Evolutionary conservation across 306 rosid genomes (phyloP).

Genomic region (Hylodesmum podocarpum): DNA sequence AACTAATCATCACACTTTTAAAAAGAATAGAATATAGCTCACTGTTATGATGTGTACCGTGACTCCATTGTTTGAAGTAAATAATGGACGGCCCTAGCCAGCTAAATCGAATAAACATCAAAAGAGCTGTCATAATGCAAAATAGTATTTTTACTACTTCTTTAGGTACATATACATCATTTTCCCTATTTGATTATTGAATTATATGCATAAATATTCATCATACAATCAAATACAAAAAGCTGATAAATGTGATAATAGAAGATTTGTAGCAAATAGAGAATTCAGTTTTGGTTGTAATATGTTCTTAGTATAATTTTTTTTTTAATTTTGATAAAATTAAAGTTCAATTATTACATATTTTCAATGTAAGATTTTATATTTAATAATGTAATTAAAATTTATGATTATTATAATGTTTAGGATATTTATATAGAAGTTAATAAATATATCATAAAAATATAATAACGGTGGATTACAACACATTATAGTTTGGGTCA

Average conservation of each 20-base stretch:
- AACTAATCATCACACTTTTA: background rate
- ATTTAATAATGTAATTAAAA: too few relatives aligned
- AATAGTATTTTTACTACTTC: background rate
- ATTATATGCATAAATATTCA: background rate
- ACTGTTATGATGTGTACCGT: background rate
- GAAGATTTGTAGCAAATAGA: background rate
- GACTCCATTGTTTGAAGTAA: constrained; percentile 16
- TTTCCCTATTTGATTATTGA: background rate
- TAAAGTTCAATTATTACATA: too few relatives aligned
- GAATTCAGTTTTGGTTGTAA: background rate
- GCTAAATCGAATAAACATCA: constrained; percentile 7
- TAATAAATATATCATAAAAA: too few relatives aligned
- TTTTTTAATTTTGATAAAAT: too few relatives aligned
- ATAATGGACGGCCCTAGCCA: constrained; percentile 23
- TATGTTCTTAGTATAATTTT: background rate
- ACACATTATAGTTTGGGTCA: too few relatives aligned
- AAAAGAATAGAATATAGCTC: constrained; percentile 16
- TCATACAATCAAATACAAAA: background rate
- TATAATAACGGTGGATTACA: too few relatives aligned
- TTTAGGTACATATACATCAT: background rate
- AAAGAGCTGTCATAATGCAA: background rate
- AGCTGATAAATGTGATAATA: background rate
- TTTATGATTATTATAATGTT: too few relatives aligned
- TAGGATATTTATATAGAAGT: too few relatives aligned
- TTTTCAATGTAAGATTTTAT: too few relatives aligned